These are phyloP conservation scores for Corinectria fuckeliana DNA, from an alignment of 2,329 filamentous ascomycete genomes.

Conservation along the genomic window DNA sequence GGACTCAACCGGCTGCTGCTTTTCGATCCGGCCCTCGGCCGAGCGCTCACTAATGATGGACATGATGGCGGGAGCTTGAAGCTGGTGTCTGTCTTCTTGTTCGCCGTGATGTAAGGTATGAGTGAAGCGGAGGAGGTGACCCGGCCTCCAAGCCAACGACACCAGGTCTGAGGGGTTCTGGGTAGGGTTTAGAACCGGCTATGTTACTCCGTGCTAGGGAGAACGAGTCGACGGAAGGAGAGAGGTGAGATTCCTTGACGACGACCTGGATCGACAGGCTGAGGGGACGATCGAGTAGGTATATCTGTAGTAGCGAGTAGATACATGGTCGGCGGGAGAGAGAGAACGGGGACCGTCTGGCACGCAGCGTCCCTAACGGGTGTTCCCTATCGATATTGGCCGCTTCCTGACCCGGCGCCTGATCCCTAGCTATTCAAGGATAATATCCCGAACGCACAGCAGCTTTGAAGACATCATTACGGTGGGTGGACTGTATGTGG, in stretches of 20 bases:
- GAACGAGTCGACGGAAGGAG: background rate
- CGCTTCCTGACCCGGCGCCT: background rate
- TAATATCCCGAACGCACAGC: background rate
- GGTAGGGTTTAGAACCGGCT: background rate
- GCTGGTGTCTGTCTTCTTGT: background rate
- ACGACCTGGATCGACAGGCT: background rate
- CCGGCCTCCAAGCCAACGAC: constrained; percentile 12
- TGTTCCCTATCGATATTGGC: background rate
- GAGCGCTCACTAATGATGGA: constrained; percentile 1
- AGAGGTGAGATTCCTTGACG: background rate
- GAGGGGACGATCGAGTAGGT: constrained; percentile 8
- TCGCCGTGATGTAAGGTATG: background rate
- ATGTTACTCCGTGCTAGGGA: background rate
- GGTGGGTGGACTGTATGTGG: no score
- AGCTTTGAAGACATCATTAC: no score
- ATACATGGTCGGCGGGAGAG: no score
- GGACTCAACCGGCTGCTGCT: constrained; percentile 3
- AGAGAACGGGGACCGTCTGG: no score
- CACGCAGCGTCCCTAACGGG: background rate
- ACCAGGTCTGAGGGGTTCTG: constrained; percentile 2
- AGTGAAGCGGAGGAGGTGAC: background rate
- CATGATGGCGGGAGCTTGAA: constrained; percentile 1
- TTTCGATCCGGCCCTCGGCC: constrained; percentile 5
- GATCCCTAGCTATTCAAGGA: background rate
- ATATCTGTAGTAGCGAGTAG: no score